phyloP scores from a whole-genome alignment of 371 early-diverging fungal species.

The Apophysomyces elegans region DNA sequence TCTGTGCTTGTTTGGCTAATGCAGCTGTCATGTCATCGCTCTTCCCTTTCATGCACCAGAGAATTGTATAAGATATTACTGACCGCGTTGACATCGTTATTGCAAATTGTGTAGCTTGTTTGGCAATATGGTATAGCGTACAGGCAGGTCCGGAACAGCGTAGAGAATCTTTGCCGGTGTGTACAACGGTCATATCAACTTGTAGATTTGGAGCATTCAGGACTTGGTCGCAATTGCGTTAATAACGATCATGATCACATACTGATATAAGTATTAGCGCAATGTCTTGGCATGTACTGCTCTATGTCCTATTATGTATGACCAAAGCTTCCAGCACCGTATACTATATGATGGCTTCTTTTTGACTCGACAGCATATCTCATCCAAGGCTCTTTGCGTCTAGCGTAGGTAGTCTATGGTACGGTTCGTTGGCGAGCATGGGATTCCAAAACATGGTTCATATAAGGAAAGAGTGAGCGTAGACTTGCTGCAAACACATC shows the following conservation, averaged over 20 bases:
- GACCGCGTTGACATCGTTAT: neutral
- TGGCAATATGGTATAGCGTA: neutral
- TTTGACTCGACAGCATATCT: neutral
- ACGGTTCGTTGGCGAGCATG: neutral
- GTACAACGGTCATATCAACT: neutral
- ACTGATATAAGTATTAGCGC: neutral
- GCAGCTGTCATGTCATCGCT: neutral
- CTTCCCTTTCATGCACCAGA: neutral
- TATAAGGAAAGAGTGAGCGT: neutral
- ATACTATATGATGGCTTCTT: neutral
- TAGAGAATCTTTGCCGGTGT: neutral
- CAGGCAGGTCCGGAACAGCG: neutral
- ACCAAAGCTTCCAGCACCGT: neutral
- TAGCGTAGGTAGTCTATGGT: neutral
- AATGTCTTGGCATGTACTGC: neutral
- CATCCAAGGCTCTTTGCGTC: neutral
- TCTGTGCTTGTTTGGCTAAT: neutral
- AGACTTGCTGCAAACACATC: neutral
- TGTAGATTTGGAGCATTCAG: neutral
- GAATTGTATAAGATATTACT: neutral
- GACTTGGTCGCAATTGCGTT: neutral
- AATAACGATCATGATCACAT: neutral
- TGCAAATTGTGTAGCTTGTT: neutral
- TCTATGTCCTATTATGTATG: neutral
- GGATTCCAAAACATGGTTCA: neutral